Conservation (phyloP, 257 asterid genomes). For the Nicotiana obtusifolia region DNA sequence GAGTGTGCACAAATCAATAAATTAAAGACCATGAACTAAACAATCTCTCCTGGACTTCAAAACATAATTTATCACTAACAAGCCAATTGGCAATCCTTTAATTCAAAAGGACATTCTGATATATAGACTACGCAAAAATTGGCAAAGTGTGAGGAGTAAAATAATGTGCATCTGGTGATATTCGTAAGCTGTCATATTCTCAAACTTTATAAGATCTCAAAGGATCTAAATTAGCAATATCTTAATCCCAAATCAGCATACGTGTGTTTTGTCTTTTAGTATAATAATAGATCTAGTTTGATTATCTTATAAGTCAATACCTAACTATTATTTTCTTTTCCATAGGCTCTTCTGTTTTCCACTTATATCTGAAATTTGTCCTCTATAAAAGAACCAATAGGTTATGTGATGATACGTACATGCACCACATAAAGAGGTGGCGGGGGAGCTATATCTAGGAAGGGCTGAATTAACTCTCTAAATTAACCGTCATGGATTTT, state of each 20-base stretch:
- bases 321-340: constrained; percentile 3
- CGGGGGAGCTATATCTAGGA: background rate
- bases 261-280: background rate
- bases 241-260: background rate
- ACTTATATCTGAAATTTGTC: constrained; percentile 6
- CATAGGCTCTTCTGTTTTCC: constrained; percentile 9
- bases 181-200: constrained; percentile 13
- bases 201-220: background rate
- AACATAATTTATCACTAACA: background rate
- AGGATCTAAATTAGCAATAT: constrained; percentile 10
- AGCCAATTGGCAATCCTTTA: background rate
- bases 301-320: constrained; percentile 16
- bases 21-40: background rate
- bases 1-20: background rate
- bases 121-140: background rate
- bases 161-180: background rate
- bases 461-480: background rate
- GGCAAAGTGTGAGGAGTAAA: background rate
- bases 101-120: background rate
- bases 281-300: background rate
- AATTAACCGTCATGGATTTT: no score
- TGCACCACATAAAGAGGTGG: background rate
- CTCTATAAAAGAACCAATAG: background rate
- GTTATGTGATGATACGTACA: background rate
- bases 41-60: no score